Percentiles rank a stretch among this genome's conserved stretches.
These are phyloP conservation scores for Mimosa pudica DNA, from an alignment of 306 rosid species.

Conservation along the genomic window DNA sequence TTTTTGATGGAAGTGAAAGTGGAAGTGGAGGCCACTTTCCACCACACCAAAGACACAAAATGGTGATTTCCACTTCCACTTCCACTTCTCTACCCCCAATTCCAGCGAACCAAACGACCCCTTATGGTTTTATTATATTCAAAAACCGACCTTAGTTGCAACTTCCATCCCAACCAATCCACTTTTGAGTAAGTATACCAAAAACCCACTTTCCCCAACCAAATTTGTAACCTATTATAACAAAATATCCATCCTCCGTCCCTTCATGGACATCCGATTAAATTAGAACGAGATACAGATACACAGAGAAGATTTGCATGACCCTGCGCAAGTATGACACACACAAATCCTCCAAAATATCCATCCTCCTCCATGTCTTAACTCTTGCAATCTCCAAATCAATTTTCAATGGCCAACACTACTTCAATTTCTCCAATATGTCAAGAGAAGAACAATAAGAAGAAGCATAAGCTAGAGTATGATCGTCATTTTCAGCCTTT, in stretches of 20 bases:
- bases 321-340: too few relatives aligned
- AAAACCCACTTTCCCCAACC: not conserved
- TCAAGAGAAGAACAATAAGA: not conserved
- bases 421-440: slow-evolving; percentile 36
- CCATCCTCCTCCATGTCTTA: not conserved
- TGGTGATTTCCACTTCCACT: too few relatives aligned
- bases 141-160: too few relatives aligned
- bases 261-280: too few relatives aligned
- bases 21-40: too few relatives aligned
- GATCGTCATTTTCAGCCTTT: slow-evolving; percentile 15
- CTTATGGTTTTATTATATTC: not conserved
- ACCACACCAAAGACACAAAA: too few relatives aligned
- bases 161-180: not conserved
- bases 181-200: not conserved
- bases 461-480: not conserved
- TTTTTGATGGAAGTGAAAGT: too few relatives aligned
- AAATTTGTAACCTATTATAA: not conserved
- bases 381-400: not conserved
- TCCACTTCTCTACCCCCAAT: not conserved
- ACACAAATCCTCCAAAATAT: too few relatives aligned
- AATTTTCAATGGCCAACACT: slow-evolving; percentile 33
- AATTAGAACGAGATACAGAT: too few relatives aligned
- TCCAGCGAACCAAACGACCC: not conserved
- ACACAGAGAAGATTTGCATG: too few relatives aligned
- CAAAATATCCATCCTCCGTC: not conserved